phyloP scores from a whole-genome alignment of 495 filamentous ascomycete genomes.

The Letharia columbiana region DNA sequence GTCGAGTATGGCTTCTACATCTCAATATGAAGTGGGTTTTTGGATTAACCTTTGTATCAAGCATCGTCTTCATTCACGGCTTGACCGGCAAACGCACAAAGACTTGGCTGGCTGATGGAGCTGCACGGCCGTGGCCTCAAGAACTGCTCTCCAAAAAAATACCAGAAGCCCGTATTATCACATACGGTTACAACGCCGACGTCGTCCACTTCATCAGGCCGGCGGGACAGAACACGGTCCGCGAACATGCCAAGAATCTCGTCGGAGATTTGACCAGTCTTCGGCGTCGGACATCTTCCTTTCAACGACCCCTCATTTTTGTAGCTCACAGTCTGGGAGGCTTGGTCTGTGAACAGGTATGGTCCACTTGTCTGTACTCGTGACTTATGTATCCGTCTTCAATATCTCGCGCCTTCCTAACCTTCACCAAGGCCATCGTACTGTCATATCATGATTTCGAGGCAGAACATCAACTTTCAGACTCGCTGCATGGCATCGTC shows the following conservation, averaged over 20 bases:
- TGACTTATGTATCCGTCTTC: neutral
- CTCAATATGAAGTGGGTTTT: neutral
- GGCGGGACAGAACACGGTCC: slow-evolving; percentile 23
- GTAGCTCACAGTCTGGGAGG: slow-evolving; percentile 30
- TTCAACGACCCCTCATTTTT: slow-evolving; percentile 19
- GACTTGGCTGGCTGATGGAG: slow-evolving; percentile 27
- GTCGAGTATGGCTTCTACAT: neutral
- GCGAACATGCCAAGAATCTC: slow-evolving; percentile 27
- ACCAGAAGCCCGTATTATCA: slow-evolving; percentile 26
- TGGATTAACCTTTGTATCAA: neutral
- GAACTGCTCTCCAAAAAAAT: slow-evolving; percentile 25
- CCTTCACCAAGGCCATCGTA: neutral
- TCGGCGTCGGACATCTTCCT: neutral
- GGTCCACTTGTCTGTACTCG: slow-evolving; percentile 12
- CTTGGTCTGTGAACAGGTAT: slow-evolving; percentile 30
- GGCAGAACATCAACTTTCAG: slow-evolving; percentile 29
- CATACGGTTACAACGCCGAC: slow-evolving; percentile 31
- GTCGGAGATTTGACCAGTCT: slow-evolving; percentile 23
- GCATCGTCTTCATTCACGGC: slow-evolving; percentile 32
- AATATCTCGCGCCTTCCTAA: neutral
- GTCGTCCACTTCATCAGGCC: slow-evolving; percentile 17
- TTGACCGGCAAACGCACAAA: slow-evolving; percentile 27
- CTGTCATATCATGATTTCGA: slow-evolving; percentile 9
- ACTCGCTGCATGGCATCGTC: slow-evolving; percentile 29
- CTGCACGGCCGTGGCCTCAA: slow-evolving; percentile 25